phyloP scores from a whole-genome alignment of 208 protist species.

The Wallacemonas sp. region DNA sequence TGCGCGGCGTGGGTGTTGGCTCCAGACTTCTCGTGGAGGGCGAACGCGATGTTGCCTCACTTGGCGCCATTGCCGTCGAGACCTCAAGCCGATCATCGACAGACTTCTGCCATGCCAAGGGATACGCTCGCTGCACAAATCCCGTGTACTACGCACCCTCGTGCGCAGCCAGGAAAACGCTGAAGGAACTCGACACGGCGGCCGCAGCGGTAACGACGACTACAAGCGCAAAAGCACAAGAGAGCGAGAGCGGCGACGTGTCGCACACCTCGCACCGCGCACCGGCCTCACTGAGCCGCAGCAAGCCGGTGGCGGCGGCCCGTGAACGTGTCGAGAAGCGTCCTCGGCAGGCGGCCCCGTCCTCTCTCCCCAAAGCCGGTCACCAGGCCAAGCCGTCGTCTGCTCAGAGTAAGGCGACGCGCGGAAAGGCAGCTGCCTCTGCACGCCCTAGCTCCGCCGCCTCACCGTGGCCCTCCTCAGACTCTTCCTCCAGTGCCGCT shows the following conservation, averaged over 20 bases:
- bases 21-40: conserved; percentile 19
- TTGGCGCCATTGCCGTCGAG: conserved; percentile 1
- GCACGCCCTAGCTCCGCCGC: too few relatives aligned
- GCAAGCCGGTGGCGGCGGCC: background rate
- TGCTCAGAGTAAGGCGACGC: too few relatives aligned
- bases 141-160: background rate
- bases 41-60: conserved; percentile 5
- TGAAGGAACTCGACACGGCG: background rate
- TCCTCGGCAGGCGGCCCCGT: background rate
- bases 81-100: background rate
- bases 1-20: conserved; percentile 17
- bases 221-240: background rate
- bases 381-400: too few relatives aligned
- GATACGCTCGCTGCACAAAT: conserved; percentile 3
- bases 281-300: too few relatives aligned
- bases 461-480: too few relatives aligned
- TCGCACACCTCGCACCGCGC: too few relatives aligned
- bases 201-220: background rate
- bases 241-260: background rate
- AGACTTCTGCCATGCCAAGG: background rate
- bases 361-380: too few relatives aligned
- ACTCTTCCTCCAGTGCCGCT: too few relatives aligned
- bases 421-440: too few relatives aligned
- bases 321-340: background rate
- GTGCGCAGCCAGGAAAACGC: background rate